phyloP scores from a whole-genome alignment of 495 filamentous ascomycete genomes.

The Daldinia grandis region DNA sequence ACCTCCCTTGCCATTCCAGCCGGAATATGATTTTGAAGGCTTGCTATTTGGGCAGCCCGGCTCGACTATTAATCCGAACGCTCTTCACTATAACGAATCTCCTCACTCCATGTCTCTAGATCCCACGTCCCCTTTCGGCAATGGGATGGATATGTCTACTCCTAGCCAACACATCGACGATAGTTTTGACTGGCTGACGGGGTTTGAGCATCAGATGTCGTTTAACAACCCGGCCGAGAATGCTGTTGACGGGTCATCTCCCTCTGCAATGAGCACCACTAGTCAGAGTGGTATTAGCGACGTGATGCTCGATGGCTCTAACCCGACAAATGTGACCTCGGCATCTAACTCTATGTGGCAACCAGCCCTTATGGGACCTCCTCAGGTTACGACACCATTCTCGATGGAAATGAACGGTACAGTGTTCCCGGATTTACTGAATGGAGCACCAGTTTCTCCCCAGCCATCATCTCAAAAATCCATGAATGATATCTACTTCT shows the following conservation, averaged over 20 bases:
- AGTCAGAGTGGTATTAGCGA: constrained; percentile 94
- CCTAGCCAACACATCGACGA: constrained; percentile 73
- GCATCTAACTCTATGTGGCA: constrained; percentile 69
- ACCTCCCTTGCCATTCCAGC: constrained; percentile 74
- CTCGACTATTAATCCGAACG: constrained; percentile 93
- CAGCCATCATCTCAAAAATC: constrained; percentile 63
- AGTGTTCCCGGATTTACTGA: constrained; percentile 67
- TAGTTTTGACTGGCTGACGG: constrained; percentile 85
- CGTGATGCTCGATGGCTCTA: constrained; percentile 86
- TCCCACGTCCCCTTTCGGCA: constrained; percentile 76
- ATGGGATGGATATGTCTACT: constrained; percentile 66
- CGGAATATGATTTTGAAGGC: constrained; percentile 78
- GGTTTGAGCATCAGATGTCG: constrained; percentile 79
- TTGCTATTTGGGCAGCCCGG: constrained; percentile 70
- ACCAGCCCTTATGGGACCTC: constrained; percentile 68
- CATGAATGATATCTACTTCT: constrained; percentile 64
- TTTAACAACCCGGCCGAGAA: constrained; percentile 75
- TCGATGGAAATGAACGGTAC: constrained; percentile 65
- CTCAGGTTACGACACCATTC: constrained; percentile 68
- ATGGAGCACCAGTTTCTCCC: constrained; percentile 68
- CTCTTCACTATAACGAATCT: constrained; percentile 90
- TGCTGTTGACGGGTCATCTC: constrained; percentile 90
- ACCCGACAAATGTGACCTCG: constrained; percentile 58
- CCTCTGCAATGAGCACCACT: constrained; percentile 90
- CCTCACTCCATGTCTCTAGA: constrained; percentile 77